Evolutionary conservation across 306 rosid genomes (phyloP), one percentile per base, ranked within the genome.

Genomic region (Fragaria vesca): DNA sequence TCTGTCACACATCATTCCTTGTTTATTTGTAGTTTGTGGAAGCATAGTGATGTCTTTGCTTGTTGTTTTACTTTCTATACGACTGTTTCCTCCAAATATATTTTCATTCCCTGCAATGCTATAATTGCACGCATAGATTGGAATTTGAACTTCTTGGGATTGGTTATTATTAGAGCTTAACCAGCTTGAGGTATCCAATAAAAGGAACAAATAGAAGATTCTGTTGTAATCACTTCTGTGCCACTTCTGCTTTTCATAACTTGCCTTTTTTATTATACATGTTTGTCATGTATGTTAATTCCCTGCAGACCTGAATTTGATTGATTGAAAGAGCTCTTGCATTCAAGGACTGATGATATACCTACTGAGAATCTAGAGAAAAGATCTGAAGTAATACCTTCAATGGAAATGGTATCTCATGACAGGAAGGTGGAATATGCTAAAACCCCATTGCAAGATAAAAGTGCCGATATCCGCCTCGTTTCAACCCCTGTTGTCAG

Each of bases 261-360:
- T 8, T 45, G 58, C 26, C 45, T 12, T n/a, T 52, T 28, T 28
- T 28, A 28, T 28, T 28, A 28, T 28, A 28, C 28, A 36, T 69
- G 54, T 55, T 69, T 76, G 77, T 17, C 36, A 45, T 66, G 54
- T 40, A 6, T 70, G 17, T 62, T 58, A 47, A 77, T 61, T 70
- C 77, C 68, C 36, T 50, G 78, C 96, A 95, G 97, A 87, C 86
- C 87, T 73, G 98, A 95, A 89, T 88, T 92, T 73, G 96, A 92
- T 81, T 90, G 83, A 72, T 85, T 95, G 89, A 92, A 97, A 57
- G 90, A 88, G 60, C 92, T 95, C 51, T 76, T 95, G 89, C 93
- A 61, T 76, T 89, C 97, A 72, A 89, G 85, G 85, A 87, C 96
- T 70, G 83, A 74, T 74, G 90, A 87, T 62, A 73, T 79, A 76